Conservation (phyloP, 768 basidiomycete genomes). For the Naematelia aurantialba region DNA sequence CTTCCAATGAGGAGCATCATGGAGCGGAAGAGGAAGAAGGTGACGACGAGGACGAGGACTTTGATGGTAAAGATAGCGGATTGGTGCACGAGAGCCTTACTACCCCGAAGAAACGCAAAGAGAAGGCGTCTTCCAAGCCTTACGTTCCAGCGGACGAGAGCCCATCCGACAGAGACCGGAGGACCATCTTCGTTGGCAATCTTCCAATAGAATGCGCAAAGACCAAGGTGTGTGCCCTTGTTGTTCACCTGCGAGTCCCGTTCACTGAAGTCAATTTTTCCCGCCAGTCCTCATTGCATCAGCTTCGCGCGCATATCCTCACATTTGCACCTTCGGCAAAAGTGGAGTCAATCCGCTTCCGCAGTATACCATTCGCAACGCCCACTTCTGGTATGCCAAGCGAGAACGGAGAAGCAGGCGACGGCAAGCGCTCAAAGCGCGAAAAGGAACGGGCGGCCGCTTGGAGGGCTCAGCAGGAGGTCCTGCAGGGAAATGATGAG, state of each 20-base stretch:
- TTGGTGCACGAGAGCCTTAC: slow-evolving; percentile 66
- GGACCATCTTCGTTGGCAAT: slow-evolving; percentile 92
- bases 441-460: slow-evolving; percentile 47
- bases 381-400: slow-evolving; percentile 65
- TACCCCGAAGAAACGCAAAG: slow-evolving; percentile 33
- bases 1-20: slow-evolving; percentile 11
- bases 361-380: slow-evolving; percentile 82
- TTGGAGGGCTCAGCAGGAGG: slow-evolving; percentile 50
- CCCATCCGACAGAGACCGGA: slow-evolving; percentile 64
- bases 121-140: slow-evolving; percentile 51
- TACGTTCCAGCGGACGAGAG: slow-evolving; percentile 69
- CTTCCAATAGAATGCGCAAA: slow-evolving; percentile 71
- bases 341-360: slow-evolving; percentile 89
- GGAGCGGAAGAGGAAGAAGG: slow-evolving; percentile 19
- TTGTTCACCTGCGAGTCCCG: not conserved
- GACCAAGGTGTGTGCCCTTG: slow-evolving; percentile 60
- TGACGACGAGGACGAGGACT: slow-evolving; percentile 39
- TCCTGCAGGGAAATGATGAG: slow-evolving; percentile 52
- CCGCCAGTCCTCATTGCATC: slow-evolving; percentile 66
- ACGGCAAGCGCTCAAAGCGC: slow-evolving; percentile 36
- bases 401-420: slow-evolving; percentile 31
- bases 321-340: slow-evolving; percentile 67
- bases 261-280: not conserved
- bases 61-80: slow-evolving; percentile 40
- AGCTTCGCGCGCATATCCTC: slow-evolving; percentile 71